Percentiles rank a stretch among this genome's conserved stretches.
Evolutionary conservation across 768 basidiomycete species (phyloP).

Genomic region (Termitomyces titanicus): DNA sequence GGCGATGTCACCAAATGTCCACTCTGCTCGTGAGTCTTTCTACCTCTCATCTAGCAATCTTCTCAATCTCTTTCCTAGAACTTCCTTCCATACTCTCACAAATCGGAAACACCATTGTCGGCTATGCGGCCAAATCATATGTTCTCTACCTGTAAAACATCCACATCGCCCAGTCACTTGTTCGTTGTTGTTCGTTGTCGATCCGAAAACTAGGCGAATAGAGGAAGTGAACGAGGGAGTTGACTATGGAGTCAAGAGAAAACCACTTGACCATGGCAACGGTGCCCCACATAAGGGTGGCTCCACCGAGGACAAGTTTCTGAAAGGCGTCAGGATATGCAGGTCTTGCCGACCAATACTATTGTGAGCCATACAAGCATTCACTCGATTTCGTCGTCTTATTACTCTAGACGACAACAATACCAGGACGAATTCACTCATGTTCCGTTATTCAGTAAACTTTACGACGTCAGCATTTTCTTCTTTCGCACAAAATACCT

Average conservation of each 20-base stretch:
- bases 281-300: constrained; percentile 34
- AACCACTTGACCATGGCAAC: constrained; percentile 29
- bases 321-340: constrained; percentile 88
- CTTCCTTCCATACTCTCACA: constrained; percentile 82
- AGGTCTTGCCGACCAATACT: constrained; percentile 77
- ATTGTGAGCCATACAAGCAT: constrained; percentile 46
- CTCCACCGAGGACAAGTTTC: constrained; percentile 74
- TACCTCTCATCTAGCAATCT: background rate
- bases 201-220: constrained; percentile 69
- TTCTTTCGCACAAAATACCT: background rate
- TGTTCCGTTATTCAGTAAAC: constrained; percentile 58
- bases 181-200: constrained; percentile 84
- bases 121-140: constrained; percentile 88
- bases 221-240: constrained; percentile 85
- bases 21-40: constrained; percentile 65
- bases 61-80: constrained; percentile 28
- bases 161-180: constrained; percentile 67
- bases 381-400: background rate
- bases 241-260: constrained; percentile 73
- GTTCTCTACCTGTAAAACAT: constrained; percentile 77
- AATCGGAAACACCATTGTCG: constrained; percentile 97
- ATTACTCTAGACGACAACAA: constrained; percentile 63
- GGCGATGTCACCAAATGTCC: constrained; percentile 73
- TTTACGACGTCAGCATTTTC: constrained; percentile 58
- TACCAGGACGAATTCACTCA: constrained; percentile 61